Evolutionary conservation across 805 yeast species (phyloP), one percentile per base, ranked within the genome.

Genomic region (Wickerhamiella kurtzmanii): DNA sequence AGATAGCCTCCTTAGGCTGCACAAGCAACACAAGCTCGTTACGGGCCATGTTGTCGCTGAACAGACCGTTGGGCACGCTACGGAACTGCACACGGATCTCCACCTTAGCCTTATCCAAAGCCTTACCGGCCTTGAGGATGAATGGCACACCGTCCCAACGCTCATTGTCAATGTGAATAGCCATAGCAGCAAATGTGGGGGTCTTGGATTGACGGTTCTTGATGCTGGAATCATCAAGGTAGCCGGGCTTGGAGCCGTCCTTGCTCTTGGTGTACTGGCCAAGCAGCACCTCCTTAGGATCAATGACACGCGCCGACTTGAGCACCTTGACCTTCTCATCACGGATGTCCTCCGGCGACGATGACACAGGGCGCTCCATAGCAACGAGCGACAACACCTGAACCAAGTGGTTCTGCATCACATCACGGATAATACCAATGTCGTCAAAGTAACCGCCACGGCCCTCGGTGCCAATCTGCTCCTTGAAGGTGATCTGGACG

Each of bases 81-180:
- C 80, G 85, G 70, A 82, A 89, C 71, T 92, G 97, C 51, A 92
- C 70, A 65, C 97, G 77, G 53, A 92, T 81, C 70, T 92, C 98
- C 44, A 92, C 98, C 72, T 87, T 87, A 50, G 89, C 82, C 60
- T 81, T 88, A 64, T 89, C 86, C 50, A 92, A 71, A n/a, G 97
- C 96, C 69, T 92, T 92, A 60, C 98, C 98, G 15, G 97, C 98
- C 69, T 95, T 77, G 72, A 92, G 72, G 45, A 92, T 80, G 61
- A 92, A 77, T 47, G 98, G 98, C 41, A 92, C 97, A 60, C 97
- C 97, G 53, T 83, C 92, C 98, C 98, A 92, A 62, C 96, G 79
- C 67, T 92, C 97, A 65, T 88, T 92, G 59, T 79, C 72, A 64
- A 92, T 83, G 54, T 79, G 70, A 51, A 89, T 61, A 19, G 80